These are phyloP conservation scores for Xylariaceae sp. DNA, from an alignment of 2,329 filamentous ascomycete species.

Conservation along the genomic window DNA sequence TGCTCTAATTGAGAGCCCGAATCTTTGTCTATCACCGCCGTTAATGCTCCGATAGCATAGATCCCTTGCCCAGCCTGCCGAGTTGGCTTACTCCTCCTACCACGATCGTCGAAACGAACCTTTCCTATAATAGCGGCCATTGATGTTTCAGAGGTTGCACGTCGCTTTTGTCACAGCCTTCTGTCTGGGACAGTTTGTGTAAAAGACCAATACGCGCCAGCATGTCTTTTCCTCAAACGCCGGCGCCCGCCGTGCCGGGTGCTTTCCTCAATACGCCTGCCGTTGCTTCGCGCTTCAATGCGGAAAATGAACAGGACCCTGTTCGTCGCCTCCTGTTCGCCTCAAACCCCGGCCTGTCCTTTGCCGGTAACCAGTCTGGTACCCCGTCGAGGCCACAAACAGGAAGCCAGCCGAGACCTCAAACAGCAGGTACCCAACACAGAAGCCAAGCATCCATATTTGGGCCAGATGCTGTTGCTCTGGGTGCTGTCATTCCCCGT, in stretches of 20 bases:
- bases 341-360: constrained; percentile 14
- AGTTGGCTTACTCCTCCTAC: constrained; percentile 19
- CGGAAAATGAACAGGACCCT: constrained; percentile 37
- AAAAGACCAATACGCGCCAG: constrained; percentile 9
- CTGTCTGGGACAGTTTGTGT: constrained; percentile 2
- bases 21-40: constrained; percentile 14
- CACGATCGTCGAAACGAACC: constrained; percentile 15
- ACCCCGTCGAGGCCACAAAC: not conserved
- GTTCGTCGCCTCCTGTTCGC: constrained; percentile 49
- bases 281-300: constrained; percentile 43
- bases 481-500: constrained; percentile 16
- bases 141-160: constrained; percentile 6
- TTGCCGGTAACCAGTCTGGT: constrained; percentile 1
- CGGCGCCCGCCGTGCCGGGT: constrained; percentile 67
- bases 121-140: not conserved
- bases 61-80: constrained; percentile 23
- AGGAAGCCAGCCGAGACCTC: not conserved
- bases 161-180: not conserved
- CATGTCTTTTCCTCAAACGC: constrained; percentile 56
- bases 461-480: constrained; percentile 13
- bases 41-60: constrained; percentile 30
- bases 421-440: not conserved
- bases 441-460: constrained; percentile 15
- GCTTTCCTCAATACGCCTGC: constrained; percentile 73
- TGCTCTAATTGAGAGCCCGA: no score